Percentiles rank a stretch among this genome's conserved stretches.
Evolutionary conservation across 2,329 filamentous ascomycete species (phyloP).

Genomic region (Scedosporium aurantiacum): DNA sequence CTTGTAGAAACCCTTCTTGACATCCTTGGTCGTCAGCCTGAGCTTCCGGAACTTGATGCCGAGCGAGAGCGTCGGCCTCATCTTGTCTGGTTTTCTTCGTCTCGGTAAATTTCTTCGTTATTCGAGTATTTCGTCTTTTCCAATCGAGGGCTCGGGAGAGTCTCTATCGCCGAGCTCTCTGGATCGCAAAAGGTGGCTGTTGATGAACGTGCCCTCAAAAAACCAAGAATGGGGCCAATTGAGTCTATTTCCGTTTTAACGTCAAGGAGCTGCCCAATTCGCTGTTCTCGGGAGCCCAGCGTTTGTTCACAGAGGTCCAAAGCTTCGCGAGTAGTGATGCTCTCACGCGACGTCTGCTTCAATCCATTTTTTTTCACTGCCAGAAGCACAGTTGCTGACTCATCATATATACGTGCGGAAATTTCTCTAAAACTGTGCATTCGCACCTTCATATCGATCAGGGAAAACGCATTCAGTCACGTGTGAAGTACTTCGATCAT

Average conservation of each 20-base stretch:
- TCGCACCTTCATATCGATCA: not conserved
- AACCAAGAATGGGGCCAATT: too few relatives aligned
- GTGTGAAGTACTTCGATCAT: not conserved
- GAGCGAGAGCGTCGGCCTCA: constrained; percentile 60
- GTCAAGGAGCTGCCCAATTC: not conserved
- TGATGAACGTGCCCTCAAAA: too few relatives aligned
- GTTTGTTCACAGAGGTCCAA: too few relatives aligned
- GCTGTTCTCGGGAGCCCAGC: not conserved
- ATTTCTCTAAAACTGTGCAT: not conserved
- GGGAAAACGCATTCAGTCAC: not conserved
- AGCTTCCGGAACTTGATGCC: constrained; percentile 61
- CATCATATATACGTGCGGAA: not conserved
- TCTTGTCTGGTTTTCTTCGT: constrained; percentile 23
- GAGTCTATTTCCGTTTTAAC: too few relatives aligned
- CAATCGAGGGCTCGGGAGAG: not conserved
- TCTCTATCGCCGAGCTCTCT: not conserved
- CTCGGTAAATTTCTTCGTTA: not conserved
- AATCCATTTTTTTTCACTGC: not conserved
- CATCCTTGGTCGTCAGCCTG: constrained; percentile 81
- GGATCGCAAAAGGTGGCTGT: not conserved
- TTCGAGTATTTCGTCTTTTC: not conserved
- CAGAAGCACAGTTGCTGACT: not conserved
- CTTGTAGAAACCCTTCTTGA: constrained; percentile 94
- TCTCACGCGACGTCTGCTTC: not conserved
- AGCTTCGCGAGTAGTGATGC: not conserved